Base-by-base conservation (phyloP, 345 rosid species). In the Sonneratia alba region DNA sequence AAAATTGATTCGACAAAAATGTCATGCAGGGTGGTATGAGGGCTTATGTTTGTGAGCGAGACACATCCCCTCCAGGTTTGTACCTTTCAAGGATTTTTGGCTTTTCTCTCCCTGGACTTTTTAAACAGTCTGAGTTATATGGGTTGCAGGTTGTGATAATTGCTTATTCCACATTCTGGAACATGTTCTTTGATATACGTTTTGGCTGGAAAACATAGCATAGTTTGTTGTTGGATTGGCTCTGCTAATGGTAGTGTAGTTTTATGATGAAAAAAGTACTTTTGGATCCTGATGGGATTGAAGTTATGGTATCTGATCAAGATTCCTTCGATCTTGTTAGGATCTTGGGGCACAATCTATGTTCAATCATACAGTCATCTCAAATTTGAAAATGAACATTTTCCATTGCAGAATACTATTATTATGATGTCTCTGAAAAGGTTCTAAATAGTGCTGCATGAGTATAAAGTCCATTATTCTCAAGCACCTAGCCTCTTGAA, bases 21-120 rank as follows among this genome's bases (percentile, higher is more conserved):
- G 72, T 57, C 79, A 65, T 83, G 75, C 92, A 93, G 98, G 97
- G 92, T 73, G 89, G 89, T 70, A 73, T 88, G 88, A 84, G 85
- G 71, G 92, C 87, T 36, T 93, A 93, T 62, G 69, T 91, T 34
- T 89, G 97, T 78, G 93, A 89, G 72, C 98, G 85, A 74, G 89
- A 93, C 76, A 91, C 96, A 27, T 73, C 88, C 51, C 96, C 97
- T 9, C 90, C 97, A 75, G 98, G 91, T 89, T 63, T 63, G n/a
- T 74, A 67, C 61, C 15, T 63, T 51, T 77, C 79, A 55, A 42
- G 48, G 27, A 62, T 37, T 19, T 37, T 71, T 67, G 19, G 11
- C 13, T 11, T 66, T 18, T 51, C 16, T 66, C 21, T 61, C 16
- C 4, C 16, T 61, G 12, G 5, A 14, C 37, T 24, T 24, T 16